A percentile compares a stretch with the other conserved stretches of the same genome.
phyloP scores from a whole-genome alignment of 1,284 basidiomycete species.

The Boletus albobrunnescens region DNA sequence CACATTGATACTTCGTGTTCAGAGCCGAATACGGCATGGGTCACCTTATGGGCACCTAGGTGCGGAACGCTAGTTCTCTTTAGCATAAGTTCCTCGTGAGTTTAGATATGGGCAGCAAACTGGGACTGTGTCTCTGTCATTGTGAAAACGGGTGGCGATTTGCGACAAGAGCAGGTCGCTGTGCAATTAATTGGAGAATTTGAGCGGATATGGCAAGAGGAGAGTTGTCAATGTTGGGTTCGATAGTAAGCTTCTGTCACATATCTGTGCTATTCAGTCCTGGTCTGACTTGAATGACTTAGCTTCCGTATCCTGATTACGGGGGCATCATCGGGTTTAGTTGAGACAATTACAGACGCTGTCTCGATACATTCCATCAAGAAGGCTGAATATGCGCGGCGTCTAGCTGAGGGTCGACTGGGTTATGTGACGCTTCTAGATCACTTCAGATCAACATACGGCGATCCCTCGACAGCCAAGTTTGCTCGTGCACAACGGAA shows the following conservation, averaged over 20 bases:
- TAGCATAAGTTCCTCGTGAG: slow-evolving; percentile 5
- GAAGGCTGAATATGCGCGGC: slow-evolving; percentile 93
- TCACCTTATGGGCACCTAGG: slow-evolving; percentile 96
- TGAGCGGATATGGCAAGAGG: slow-evolving; percentile 91
- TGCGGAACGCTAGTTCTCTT: slow-evolving; percentile 37
- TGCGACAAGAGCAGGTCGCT: slow-evolving; percentile 96
- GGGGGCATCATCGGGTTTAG: slow-evolving; percentile 87
- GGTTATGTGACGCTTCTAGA: slow-evolving; percentile 86
- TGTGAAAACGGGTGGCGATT: slow-evolving; percentile 95
- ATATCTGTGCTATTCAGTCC: not conserved
- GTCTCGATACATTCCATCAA: slow-evolving; percentile 99
- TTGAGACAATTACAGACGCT: slow-evolving; percentile 94
- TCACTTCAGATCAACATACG: slow-evolving; percentile 87
- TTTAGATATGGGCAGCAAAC: slow-evolving; percentile 42
- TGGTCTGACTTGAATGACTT: slow-evolving; percentile 4
- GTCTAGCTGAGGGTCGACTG: slow-evolving; percentile 74
- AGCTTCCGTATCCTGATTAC: slow-evolving; percentile 90
- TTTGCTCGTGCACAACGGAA: slow-evolving; percentile 84
- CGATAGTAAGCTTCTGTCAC: slow-evolving; percentile 66
- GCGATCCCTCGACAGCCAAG: slow-evolving; percentile 81
- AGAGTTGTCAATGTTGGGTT: slow-evolving; percentile 86
- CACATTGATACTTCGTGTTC: slow-evolving; percentile 8
- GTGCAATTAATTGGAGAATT: slow-evolving; percentile 94
- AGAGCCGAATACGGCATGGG: slow-evolving; percentile 85
- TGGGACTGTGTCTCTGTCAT: slow-evolving; percentile 94